Conservation (phyloP, 129 eudicot genomes). For the Gnaphalium uliginosum region DNA sequence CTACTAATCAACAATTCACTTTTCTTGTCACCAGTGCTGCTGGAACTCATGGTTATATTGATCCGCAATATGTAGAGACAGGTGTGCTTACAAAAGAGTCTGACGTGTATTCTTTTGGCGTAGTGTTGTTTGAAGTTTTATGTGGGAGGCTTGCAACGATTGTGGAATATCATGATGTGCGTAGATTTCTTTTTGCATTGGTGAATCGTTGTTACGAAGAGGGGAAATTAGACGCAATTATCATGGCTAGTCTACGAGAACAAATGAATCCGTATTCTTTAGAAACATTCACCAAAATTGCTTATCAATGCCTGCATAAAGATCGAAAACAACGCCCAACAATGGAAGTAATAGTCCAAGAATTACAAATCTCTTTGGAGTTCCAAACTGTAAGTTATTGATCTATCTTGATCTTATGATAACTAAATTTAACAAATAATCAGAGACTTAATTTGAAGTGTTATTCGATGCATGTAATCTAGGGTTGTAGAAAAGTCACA, state of each 20-base stretch:
- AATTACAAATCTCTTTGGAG: constrained; percentile 25
- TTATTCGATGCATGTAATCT: constrained; percentile 6
- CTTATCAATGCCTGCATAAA: constrained; percentile 22
- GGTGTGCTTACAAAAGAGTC: constrained; percentile 17
- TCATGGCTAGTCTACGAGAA: constrained; percentile 3
- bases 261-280: constrained; percentile 23
- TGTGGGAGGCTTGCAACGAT: constrained; percentile 17
- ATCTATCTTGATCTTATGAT: neutral
- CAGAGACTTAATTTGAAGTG: neutral
- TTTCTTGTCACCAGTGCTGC: constrained; percentile 25
- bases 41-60: constrained; percentile 23
- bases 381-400: constrained; percentile 27
- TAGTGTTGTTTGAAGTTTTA: constrained; percentile 28
- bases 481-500: constrained; percentile 20
- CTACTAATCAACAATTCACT: constrained; percentile 25
- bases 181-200: neutral
- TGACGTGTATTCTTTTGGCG: constrained; percentile 30
- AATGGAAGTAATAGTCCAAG: constrained; percentile 11
- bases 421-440: neutral
- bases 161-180: neutral
- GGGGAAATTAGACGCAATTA: constrained; percentile 24
- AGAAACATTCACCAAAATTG: constrained; percentile 17
- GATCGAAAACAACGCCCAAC: constrained; percentile 26
- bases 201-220: constrained; percentile 8
- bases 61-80: neutral